A percentile compares a stretch with the other conserved stretches of the same genome.
phyloP scores from a whole-genome alignment of 2,329 filamentous ascomycete species.

The Colletotrichum sp. region DNA sequence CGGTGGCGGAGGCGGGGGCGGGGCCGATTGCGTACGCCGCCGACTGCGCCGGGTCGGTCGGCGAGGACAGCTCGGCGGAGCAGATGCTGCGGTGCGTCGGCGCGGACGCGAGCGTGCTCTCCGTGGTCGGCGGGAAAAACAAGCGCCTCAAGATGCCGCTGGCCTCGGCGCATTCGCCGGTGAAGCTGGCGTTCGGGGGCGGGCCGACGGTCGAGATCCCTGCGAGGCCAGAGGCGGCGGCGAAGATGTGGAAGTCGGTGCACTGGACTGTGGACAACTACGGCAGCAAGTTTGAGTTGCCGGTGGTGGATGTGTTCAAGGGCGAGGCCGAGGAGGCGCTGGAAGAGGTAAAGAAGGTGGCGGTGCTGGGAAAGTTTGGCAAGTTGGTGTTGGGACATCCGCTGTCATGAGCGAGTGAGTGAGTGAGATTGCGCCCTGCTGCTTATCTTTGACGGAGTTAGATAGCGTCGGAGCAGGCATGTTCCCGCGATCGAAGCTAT shows the following conservation, averaged over 20 bases:
- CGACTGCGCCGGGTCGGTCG: neutral
- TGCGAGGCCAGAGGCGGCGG: neutral
- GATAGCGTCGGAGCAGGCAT: neutral
- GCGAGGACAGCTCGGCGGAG: neutral
- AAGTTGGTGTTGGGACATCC: constrained; percentile 4
- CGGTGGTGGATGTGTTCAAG: neutral
- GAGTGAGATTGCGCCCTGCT: neutral
- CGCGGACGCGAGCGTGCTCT: neutral
- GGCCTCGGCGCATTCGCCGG: neutral
- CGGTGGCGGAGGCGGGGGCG: neutral
- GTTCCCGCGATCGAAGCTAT: neutral
- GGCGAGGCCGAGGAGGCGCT: neutral
- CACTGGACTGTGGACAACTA: neutral
- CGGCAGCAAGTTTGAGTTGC: neutral
- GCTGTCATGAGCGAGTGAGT: neutral
- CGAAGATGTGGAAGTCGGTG: neutral
- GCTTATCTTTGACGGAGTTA: neutral
- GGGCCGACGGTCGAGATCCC: neutral
- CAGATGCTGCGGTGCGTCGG: neutral
- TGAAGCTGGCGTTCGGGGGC: neutral
- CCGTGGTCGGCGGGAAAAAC: neutral
- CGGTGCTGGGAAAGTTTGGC: neutral
- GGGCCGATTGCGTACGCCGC: constrained; percentile 6
- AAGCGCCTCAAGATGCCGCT: neutral
- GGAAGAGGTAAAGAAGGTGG: neutral